Evolutionary conservation across 495 filamentous ascomycete genomes (phyloP).

Genomic region (Hapsidospora chrysogenum): DNA sequence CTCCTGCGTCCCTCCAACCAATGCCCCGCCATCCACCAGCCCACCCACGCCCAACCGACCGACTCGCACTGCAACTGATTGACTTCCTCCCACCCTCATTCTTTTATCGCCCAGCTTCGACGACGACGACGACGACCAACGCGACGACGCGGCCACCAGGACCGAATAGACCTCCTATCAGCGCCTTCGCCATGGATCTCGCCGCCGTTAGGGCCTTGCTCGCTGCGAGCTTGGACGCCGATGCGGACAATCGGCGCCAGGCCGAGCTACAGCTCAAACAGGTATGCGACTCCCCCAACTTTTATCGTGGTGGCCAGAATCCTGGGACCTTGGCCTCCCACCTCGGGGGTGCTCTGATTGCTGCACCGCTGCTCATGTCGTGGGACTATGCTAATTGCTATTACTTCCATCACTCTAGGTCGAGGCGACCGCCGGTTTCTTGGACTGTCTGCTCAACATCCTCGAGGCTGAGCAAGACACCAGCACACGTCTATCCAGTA

Average conservation of each 20-base stretch:
- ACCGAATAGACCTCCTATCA: too few species aligned
- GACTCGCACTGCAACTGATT: too few species aligned
- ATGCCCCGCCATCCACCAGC: too few species aligned
- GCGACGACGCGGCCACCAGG: too few species aligned
- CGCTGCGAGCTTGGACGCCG: conserved; percentile 67
- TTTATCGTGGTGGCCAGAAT: not conserved
- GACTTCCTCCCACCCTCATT: too few species aligned
- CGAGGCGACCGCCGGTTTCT: conserved; percentile 78
- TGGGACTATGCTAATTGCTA: conserved; percentile 2
- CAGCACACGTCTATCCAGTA: conserved; percentile 76
- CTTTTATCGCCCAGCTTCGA: too few species aligned
- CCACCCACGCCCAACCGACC: too few species aligned
- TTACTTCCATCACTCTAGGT: conserved; percentile 38
- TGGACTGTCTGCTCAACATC: conserved; percentile 79
- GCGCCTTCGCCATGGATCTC: conserved; percentile 65
- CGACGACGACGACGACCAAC: too few species aligned
- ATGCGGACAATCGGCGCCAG: conserved; percentile 68
- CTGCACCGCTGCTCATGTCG: not conserved
- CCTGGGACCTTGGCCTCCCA: too few species aligned
- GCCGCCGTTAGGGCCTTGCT: conserved; percentile 73
- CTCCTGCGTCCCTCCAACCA: too few species aligned
- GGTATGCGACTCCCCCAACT: conserved; percentile 36
- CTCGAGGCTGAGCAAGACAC: conserved; percentile 73
- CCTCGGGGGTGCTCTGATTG: too few species aligned
- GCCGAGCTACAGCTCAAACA: conserved; percentile 89